A percentile compares a stretch with the other conserved stretches of the same genome.
phyloP scores from a whole-genome alignment of 139 green algal species.

The Microglena sp. region DNA sequence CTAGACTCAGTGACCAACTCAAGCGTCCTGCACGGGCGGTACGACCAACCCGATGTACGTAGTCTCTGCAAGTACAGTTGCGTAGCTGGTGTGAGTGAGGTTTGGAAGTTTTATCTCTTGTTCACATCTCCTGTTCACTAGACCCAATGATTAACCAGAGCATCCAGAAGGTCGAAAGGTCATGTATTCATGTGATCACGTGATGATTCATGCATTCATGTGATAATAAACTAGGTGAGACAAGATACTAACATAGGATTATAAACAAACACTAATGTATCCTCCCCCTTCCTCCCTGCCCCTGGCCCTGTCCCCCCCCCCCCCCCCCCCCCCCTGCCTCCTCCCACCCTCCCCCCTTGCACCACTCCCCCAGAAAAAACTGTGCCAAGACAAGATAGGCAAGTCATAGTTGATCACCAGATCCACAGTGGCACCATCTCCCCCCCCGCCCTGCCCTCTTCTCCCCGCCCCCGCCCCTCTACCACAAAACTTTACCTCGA shows the following conservation, averaged over 20 bases:
- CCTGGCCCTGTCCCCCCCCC: too few species aligned
- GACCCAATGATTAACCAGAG: not conserved
- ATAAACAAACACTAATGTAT: not conserved
- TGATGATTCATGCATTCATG: not conserved
- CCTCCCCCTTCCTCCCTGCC: not conserved
- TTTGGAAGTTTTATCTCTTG: too few species aligned
- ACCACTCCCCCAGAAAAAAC: not conserved
- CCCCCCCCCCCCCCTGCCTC: too few species aligned
- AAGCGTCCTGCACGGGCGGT: conserved; percentile 23
- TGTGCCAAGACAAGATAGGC: not conserved
- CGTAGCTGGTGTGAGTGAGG: too few species aligned
- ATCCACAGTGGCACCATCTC: not conserved
- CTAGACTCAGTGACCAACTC: conserved; percentile 81
- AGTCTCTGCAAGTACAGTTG: too few species aligned
- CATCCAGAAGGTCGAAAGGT: not conserved
- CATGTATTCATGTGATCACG: not conserved
- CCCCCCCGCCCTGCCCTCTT: not conserved
- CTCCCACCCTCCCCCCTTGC: not conserved
- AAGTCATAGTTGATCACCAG: conserved; percentile 3
- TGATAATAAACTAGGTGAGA: not conserved
- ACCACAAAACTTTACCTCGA: conserved; percentile 25
- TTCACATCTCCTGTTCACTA: not conserved
- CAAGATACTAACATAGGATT: not conserved
- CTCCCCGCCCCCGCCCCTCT: not conserved
- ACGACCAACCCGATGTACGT: conserved; percentile 65